phyloP scores from a whole-genome alignment of 2,329 filamentous ascomycete genomes.

The Microcera coccophila region DNA sequence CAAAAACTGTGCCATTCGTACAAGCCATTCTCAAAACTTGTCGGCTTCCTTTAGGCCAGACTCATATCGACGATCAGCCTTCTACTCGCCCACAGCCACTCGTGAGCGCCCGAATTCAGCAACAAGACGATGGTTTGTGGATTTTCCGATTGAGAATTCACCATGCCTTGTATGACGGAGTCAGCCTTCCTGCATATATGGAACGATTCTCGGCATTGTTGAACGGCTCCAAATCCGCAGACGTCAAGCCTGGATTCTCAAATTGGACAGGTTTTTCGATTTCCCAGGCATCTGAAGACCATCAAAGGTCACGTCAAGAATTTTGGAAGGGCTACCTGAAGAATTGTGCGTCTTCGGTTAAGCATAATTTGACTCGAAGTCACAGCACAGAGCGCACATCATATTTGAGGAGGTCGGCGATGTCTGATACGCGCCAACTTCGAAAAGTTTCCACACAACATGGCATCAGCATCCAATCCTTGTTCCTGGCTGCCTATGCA shows the following conservation, averaged over 20 bases:
- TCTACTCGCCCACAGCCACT: conserved; percentile 7
- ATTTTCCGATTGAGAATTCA: conserved; percentile 62
- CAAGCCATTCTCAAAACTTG: conserved; percentile 53
- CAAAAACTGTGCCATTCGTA: conserved; percentile 49
- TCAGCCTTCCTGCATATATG: conserved; percentile 67
- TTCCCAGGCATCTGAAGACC: conserved; percentile 4
- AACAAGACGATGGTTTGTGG: conserved; percentile 19
- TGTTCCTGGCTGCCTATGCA: conserved; percentile 72
- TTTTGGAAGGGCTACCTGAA: conserved; percentile 45
- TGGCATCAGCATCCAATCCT: conserved; percentile 65
- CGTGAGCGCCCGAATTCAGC: conserved; percentile 8
- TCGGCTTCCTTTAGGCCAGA: conserved; percentile 5
- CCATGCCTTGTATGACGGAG: conserved; percentile 83
- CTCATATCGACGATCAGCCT: neutral
- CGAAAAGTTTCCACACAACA: conserved; percentile 38
- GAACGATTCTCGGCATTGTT: conserved; percentile 26
- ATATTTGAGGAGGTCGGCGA: conserved; percentile 45
- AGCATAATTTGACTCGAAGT: neutral
- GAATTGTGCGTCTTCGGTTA: neutral
- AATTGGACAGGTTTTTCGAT: conserved; percentile 28
- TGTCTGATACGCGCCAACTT: conserved; percentile 36
- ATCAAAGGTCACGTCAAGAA: conserved; percentile 15
- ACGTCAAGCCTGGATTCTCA: conserved; percentile 6
- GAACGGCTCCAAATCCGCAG: conserved; percentile 7
- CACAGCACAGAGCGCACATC: conserved; percentile 15